Evolutionary conservation across 352 stramenopile species (phyloP).

Genomic region (Elongisporangium senticosum): DNA sequence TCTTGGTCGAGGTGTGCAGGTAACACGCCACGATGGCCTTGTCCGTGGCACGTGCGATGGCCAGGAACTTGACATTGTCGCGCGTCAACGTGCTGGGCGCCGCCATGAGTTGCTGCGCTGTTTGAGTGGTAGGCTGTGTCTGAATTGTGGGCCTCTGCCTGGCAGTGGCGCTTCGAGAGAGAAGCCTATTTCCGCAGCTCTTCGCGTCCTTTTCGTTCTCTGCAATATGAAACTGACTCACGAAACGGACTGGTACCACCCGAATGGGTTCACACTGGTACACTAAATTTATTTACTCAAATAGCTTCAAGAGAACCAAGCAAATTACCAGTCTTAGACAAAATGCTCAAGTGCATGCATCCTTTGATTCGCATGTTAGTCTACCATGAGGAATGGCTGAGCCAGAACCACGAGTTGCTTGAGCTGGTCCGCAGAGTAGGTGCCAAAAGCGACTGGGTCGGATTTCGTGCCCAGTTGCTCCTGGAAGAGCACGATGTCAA

Average conservation of each 20-base stretch:
- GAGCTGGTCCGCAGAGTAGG: conserved; percentile 28
- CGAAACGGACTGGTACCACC: background rate
- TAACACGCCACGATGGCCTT: conserved; percentile 80
- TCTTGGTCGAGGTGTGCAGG: conserved; percentile 49
- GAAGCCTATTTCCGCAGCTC: conserved; percentile 4
- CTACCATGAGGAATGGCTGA: conserved; percentile 28
- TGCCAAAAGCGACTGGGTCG: conserved; percentile 22
- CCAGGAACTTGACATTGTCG: conserved; percentile 84
- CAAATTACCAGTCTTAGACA: conserved; percentile 6
- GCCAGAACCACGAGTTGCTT: conserved; percentile 22
- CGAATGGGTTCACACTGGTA: conserved; percentile 1
- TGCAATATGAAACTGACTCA: background rate
- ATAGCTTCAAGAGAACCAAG: background rate
- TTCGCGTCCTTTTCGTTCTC: conserved; percentile 1
- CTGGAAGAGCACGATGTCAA: conserved; percentile 56
- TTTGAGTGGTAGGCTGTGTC: background rate
- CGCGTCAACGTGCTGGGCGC: conserved; percentile 40
- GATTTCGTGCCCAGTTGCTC: conserved; percentile 41
- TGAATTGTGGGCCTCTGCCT: background rate
- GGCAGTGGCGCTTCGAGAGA: conserved; percentile 4
- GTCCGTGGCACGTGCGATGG: conserved; percentile 72
- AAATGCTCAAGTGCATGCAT: background rate
- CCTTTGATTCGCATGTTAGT: conserved; percentile 10
- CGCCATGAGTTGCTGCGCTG: conserved; percentile 15
- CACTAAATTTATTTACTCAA: conserved; percentile 1